A percentile compares a stretch with the other conserved stretches of the same genome.
phyloP scores from a whole-genome alignment of 148 eudicot species.

The Polygonum maritimum region DNA sequence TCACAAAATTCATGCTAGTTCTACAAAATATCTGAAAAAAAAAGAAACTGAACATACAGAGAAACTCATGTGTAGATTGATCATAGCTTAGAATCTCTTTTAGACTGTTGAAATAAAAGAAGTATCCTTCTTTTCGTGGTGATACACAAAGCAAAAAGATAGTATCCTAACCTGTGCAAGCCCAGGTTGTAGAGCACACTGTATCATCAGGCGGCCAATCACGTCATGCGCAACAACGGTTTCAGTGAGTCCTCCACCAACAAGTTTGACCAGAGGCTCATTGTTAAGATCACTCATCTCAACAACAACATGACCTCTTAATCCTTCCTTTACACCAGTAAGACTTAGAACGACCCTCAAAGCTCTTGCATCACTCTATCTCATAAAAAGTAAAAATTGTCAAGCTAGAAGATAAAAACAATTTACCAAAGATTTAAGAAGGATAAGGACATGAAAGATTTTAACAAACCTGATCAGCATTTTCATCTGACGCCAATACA shows the following conservation, averaged over 20 bases:
- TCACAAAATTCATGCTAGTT: neutral
- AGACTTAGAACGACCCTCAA: conserved; percentile 91
- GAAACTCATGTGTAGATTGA: neutral
- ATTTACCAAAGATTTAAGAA: neutral
- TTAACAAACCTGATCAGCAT: conserved; percentile 73
- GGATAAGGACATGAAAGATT: neutral
- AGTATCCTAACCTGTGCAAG: conserved; percentile 72
- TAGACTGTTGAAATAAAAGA: neutral
- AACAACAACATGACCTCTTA: conserved; percentile 93
- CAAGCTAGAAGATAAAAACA: conserved; percentile 1
- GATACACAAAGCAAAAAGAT: neutral
- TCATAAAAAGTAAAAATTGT: conserved; percentile 2
- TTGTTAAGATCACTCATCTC: conserved; percentile 97
- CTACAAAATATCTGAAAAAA: neutral
- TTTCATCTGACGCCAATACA: conserved; percentile 90
- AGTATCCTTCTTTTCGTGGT: neutral
- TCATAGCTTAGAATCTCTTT: neutral
- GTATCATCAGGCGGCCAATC: conserved; percentile 94
- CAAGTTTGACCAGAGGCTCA: conserved; percentile 93
- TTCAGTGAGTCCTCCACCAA: conserved; percentile 84
- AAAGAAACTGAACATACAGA: neutral
- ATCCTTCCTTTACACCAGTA: conserved; percentile 81
- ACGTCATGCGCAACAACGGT: conserved; percentile 98
- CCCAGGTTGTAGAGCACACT: conserved; percentile 98
- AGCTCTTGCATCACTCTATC: conserved; percentile 93